Evolutionary conservation across 257 asterid genomes (phyloP), one percentile per base, ranked within the genome.

Genomic region (Jacaranda copaia): DNA sequence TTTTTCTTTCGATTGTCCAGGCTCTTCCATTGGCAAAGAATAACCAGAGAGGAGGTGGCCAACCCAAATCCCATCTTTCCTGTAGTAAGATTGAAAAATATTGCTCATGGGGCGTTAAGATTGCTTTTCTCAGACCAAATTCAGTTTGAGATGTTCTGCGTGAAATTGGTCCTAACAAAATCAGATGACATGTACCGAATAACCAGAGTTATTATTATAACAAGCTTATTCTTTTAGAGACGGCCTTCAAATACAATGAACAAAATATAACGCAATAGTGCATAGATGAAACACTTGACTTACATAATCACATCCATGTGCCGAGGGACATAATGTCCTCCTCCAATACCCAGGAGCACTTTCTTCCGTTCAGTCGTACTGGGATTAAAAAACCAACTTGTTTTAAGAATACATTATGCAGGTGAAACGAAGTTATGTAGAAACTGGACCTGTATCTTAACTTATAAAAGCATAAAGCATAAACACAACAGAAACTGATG

Each of bases 301-400:
- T 85, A 93, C 99, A 64, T 77, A 72, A 95, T 82, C 49, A 95
- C 77, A 79, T 95, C 99, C 96, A 89, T 90, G 81, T 95, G 98
- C 18, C 99, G 88, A 9, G 99, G 98, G 40, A 90, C 99, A 85
- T 95, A 95, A 80, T 95, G 99, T 20, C 99, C 99, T 75, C 99
- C 99, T 81, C 99, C 99, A 38, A 95, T 79, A 64, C 99, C 99
- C 49, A 95, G 92, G 74, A 95, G 88, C 80, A 95, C 93, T 73
- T 89, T 95, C 68, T 88, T 91, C 82, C 53, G 84, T 67, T 82
- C 93, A 40, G 82, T 71, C 43, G 18, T 62, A 68, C 97, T 88
- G 91, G 25, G 51, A 74, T 36, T 35, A 48, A 39, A 19, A 59
- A 35, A 57, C 18, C 25, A 66, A 76, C 11, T 53, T 13, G 56